These are phyloP conservation scores for Amoeboaphelidium protococcarum DNA, from an alignment of 371 early-diverging fungal genomes.

Conservation along the genomic window DNA sequence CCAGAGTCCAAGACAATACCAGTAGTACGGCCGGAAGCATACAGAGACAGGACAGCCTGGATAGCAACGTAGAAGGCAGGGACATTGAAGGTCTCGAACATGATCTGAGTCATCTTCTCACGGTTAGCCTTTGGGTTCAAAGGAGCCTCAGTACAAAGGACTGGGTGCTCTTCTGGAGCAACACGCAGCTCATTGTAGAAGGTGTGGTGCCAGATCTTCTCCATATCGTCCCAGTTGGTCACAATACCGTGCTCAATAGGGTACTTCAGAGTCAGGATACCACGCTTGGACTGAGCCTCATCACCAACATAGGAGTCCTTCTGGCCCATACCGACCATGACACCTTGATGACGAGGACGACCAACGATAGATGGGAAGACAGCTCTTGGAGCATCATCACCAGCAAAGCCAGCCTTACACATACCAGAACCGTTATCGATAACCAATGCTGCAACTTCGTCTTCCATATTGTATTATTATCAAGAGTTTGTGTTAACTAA, in stretches of 20 bases:
- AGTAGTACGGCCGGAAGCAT: slow-evolving; percentile 28
- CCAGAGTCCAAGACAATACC: slow-evolving; percentile 34
- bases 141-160: slow-evolving; percentile 23
- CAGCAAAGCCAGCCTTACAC: slow-evolving; percentile 24
- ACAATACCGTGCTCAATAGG: slow-evolving; percentile 24
- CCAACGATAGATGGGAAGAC: slow-evolving; percentile 22
- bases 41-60: slow-evolving; percentile 30
- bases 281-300: slow-evolving; percentile 22
- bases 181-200: slow-evolving; percentile 27
- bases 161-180: slow-evolving; percentile 20
- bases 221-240: slow-evolving; percentile 24
- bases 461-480: not conserved
- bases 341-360: slow-evolving; percentile 17
- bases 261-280: slow-evolving; percentile 18
- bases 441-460: slow-evolving; percentile 9
- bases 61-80: slow-evolving; percentile 27
- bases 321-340: slow-evolving; percentile 26
- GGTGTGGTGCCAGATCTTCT: slow-evolving; percentile 26
- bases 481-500: no score
- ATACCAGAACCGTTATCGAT: slow-evolving; percentile 25
- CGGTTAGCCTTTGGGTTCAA: slow-evolving; percentile 23
- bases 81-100: slow-evolving; percentile 23
- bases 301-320: slow-evolving; percentile 26
- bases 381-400: slow-evolving; percentile 22
- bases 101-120: slow-evolving; percentile 23